Evolutionary conservation across 257 asterid genomes (phyloP).

Genomic region (Coffea canephora): DNA sequence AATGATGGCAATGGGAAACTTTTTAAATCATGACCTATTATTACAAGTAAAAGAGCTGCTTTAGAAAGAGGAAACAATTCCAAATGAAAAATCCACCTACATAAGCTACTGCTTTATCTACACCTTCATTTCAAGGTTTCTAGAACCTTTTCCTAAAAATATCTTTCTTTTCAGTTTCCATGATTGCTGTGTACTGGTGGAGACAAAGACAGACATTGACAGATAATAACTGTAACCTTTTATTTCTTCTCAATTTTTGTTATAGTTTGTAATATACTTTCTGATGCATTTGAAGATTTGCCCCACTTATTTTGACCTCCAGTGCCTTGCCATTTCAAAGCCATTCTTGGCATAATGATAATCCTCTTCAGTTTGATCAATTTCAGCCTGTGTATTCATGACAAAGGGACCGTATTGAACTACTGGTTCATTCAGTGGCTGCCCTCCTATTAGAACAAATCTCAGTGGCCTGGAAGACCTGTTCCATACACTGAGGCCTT

Average conservation of each 20-base stretch:
- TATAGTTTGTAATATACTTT: slow-evolving; percentile 1
- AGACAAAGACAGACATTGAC: slow-evolving; percentile 26
- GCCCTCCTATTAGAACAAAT: slow-evolving; percentile 71
- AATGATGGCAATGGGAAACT: slow-evolving; percentile 10
- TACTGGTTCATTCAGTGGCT: slow-evolving; percentile 84
- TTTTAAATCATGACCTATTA: slow-evolving; percentile 13
- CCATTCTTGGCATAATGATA: slow-evolving; percentile 75
- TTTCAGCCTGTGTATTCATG: slow-evolving; percentile 88
- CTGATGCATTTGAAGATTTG: neutral
- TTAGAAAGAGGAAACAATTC: neutral
- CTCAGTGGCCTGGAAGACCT: slow-evolving; percentile 48
- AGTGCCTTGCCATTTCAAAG: slow-evolving; percentile 72
- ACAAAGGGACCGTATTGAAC: slow-evolving; percentile 94
- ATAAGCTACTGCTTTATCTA: slow-evolving; percentile 10
- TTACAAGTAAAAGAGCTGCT: slow-evolving; percentile 7
- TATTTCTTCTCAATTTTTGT: slow-evolving; percentile 11
- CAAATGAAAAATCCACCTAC: slow-evolving; percentile 27
- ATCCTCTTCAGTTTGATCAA: slow-evolving; percentile 73
- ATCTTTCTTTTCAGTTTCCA: slow-evolving; percentile 13
- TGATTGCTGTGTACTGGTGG: slow-evolving; percentile 21
- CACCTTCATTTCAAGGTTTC: slow-evolving; percentile 17
- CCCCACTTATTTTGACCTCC: slow-evolving; percentile 58
- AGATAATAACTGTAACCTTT: slow-evolving; percentile 9
- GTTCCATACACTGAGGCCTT: slow-evolving; percentile 88
- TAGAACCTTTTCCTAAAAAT: slow-evolving; percentile 14